These are phyloP conservation scores for Lepidium didymum DNA, from an alignment of 345 rosid genomes.

Conservation along the genomic window DNA sequence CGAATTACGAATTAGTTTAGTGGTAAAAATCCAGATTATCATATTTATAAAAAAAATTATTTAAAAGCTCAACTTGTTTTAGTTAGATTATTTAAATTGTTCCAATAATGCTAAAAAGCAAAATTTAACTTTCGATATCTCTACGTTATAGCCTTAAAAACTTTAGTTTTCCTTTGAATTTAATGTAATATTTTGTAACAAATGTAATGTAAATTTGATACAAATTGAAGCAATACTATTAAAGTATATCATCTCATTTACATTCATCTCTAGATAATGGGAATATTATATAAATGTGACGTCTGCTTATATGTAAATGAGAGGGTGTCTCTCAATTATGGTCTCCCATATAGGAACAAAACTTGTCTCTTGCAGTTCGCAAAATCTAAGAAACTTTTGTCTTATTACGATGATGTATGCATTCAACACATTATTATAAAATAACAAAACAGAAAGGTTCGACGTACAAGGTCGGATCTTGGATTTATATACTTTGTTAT, in stretches of 20 bases:
- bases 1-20: no score
- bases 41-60: no score
- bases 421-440: neutral
- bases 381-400: constrained; percentile 14
- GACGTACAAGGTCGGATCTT: constrained; percentile 26
- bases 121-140: neutral
- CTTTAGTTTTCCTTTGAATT: neutral
- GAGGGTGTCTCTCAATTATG: neutral
- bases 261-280: neutral
- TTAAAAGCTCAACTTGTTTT: neutral
- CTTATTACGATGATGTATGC: constrained; percentile 10
- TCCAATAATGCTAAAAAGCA: neutral
- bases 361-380: constrained; percentile 14
- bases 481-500: neutral
- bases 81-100: neutral
- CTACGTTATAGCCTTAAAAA: no score
- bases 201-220: no score
- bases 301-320: neutral
- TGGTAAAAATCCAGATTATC: no score
- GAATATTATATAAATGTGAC: neutral
- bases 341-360: constrained; percentile 29
- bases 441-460: constrained; percentile 13
- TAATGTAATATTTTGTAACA: neutral
- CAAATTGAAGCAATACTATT: neutral
- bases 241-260: neutral